Conservation (phyloP, 148 eudicot genomes). For the Arctostaphylos glauca region DNA sequence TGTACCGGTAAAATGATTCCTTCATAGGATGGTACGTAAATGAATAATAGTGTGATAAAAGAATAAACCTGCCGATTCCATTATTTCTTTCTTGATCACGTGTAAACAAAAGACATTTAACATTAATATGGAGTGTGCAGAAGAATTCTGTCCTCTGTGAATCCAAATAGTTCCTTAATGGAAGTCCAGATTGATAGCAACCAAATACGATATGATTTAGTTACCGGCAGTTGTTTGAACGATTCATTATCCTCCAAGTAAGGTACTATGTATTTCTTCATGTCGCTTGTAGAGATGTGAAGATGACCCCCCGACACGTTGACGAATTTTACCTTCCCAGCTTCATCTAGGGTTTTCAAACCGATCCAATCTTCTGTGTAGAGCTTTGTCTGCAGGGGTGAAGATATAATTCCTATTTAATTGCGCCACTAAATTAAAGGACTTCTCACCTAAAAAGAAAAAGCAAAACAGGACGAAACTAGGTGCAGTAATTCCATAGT, state of each 20-base stretch:
- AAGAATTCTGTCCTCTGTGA: constrained; percentile 10
- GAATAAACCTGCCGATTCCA: background rate
- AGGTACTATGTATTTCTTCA: constrained; percentile 34
- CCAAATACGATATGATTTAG: background rate
- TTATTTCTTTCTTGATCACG: background rate
- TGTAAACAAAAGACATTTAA: background rate
- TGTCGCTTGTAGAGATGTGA: constrained; percentile 29
- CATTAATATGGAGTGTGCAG: constrained; percentile 9
- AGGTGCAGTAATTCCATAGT: background rate
- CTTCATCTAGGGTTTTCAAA: constrained; percentile 48
- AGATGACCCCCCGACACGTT: constrained; percentile 42
- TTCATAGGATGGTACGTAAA: background rate
- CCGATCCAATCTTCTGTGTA: constrained; percentile 71
- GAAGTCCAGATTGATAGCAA: background rate
- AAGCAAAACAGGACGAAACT: background rate
- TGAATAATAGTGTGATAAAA: background rate
- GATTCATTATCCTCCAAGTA: constrained; percentile 29
- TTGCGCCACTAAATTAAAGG: background rate
- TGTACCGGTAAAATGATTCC: background rate
- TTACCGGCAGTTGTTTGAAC: background rate
- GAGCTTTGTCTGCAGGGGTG: constrained; percentile 42
- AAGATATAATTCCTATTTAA: background rate
- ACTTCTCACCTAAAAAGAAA: background rate
- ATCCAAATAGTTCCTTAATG: background rate
- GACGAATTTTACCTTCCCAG: constrained; percentile 50